These are phyloP conservation scores for Oryza longistaminata DNA, from an alignment of 176 grass and related monocot species.

Conservation along the genomic window DNA sequence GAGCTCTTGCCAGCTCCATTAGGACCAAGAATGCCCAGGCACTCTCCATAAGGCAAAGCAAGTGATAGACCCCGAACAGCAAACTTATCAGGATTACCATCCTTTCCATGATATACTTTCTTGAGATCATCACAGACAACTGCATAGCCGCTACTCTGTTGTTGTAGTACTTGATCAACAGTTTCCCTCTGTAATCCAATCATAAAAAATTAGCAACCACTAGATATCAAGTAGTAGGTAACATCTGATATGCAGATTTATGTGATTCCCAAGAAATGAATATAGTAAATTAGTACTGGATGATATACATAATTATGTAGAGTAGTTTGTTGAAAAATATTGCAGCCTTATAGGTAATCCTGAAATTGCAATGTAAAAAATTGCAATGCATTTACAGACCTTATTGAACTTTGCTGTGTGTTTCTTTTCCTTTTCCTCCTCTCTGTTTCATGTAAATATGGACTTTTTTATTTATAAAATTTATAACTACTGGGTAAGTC, in stretches of 20 bases:
- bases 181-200: constrained; percentile 58
- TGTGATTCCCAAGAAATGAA: constrained; percentile 2
- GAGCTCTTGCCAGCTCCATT: constrained; percentile 98
- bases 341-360: neutral
- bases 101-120: constrained; percentile 83
- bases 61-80: constrained; percentile 92
- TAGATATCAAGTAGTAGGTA: constrained; percentile 28
- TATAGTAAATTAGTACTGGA: neutral
- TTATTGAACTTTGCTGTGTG: too few relatives aligned
- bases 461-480: too few relatives aligned
- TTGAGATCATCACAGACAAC: constrained; percentile 79
- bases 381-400: neutral
- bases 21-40: constrained; percentile 92
- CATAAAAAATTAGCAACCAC: constrained; percentile 16
- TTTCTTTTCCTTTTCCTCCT: too few relatives aligned
- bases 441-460: too few relatives aligned
- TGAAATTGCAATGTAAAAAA: neutral
- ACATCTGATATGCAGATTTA: constrained; percentile 18
- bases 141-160: constrained; percentile 52
- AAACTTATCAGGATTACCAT: constrained; percentile 87
- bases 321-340: constrained; percentile 3
- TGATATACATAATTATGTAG: neutral
- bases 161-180: constrained; percentile 59
- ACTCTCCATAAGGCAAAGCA: constrained; percentile 86
- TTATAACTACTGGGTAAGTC: too few relatives aligned